Evolutionary conservation across 805 yeast species (phyloP), one percentile per base, ranked within the genome.

Genomic region (Metschnikowia matae): DNA sequence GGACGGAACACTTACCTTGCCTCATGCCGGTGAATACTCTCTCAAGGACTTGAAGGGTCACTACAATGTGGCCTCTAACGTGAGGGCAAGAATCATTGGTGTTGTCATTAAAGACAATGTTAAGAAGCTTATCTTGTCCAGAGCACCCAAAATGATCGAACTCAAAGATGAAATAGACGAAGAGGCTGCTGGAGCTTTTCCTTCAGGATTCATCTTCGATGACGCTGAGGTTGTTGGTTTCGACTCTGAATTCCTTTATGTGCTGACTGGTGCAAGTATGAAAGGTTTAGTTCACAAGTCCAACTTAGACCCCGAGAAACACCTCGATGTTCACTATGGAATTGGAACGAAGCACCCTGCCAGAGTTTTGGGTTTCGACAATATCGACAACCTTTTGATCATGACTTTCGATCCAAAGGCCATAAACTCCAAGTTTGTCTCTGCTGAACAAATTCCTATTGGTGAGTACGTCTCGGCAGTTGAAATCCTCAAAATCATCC

Each of bases 261-360:
- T 82, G 14, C 76, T 80, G 21, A 64, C 87, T 37, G 87, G 86
- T 21, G 74, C 77, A 23, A 62, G 73, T 41, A 57, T 71, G 7
- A 61, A 73, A 11, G 98, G 96, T 36, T 88, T 84, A 68, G 87
- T 84, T 1, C 97, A 92, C 62, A 72, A 81, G 44, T 86, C 97
- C 0, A 84, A 84, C 57, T 65, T 87, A 40, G 81, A 83, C 52
- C 73, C 75, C 10, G 74, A 72, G 34, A 68, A 75, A 44, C 65
- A 70, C 37, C 57, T 76, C 26, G 78, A 73, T 34, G 71, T 67
- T 65, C 80, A 67, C 62, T 88, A 78, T 68, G 74, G 74, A 39
- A 66, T 75, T 17, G 95, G 91, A 0, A 76, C 96, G 1, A 71
- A 73, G 8, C 92, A 87, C 63, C 67, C 70, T 43, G 96, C 96